These are phyloP conservation scores for Penicillium riverlandense DNA, from an alignment of 495 filamentous ascomycete genomes.

Conservation along the genomic window DNA sequence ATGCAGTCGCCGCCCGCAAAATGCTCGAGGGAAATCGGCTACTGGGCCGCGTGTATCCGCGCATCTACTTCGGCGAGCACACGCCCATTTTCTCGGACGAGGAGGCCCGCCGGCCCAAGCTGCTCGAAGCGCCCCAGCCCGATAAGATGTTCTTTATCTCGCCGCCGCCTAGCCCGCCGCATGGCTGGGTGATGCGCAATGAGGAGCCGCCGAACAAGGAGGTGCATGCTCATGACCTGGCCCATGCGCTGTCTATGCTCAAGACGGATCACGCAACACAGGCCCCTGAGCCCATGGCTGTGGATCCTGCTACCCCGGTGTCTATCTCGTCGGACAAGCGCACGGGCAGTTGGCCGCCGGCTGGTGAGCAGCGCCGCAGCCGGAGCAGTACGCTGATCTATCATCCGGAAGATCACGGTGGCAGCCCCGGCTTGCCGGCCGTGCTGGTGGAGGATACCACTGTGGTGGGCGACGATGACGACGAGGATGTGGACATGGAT, in stretches of 20 bases:
- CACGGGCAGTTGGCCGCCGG: slow-evolving; percentile 30
- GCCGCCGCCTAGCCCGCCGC: slow-evolving; percentile 83
- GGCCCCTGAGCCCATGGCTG: slow-evolving; percentile 3
- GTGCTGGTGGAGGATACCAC: slow-evolving; percentile 90
- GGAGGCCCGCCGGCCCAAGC: slow-evolving; percentile 38
- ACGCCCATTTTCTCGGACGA: slow-evolving; percentile 58
- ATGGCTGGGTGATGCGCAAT: slow-evolving; percentile 83
- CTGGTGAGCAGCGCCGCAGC: slow-evolving; percentile 36
- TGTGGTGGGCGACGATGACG: slow-evolving; percentile 38
- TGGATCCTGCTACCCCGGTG: slow-evolving; percentile 28
- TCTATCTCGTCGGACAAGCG: slow-evolving; percentile 33
- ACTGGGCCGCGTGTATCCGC: slow-evolving; percentile 56
- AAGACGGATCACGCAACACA: slow-evolving; percentile 29
- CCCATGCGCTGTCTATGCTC: slow-evolving; percentile 66
- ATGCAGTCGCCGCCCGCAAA: slow-evolving; percentile 65
- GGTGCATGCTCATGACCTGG: slow-evolving; percentile 86
- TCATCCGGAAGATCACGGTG: slow-evolving; percentile 66
- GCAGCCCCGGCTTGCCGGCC: slow-evolving; percentile 71
- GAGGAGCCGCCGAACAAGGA: slow-evolving; percentile 93
- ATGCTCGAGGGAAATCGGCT: slow-evolving; percentile 64
- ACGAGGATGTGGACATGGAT: slow-evolving; percentile 31
- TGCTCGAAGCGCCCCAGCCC: slow-evolving; percentile 74
- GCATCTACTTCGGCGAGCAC: slow-evolving; percentile 83
- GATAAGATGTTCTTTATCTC: slow-evolving; percentile 96
- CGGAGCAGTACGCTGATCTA: slow-evolving; percentile 67